Evolutionary conservation across 2,329 filamentous ascomycete genomes (phyloP), one percentile per base, ranked within the genome.

Genomic region (Sporothrix phasma): DNA sequence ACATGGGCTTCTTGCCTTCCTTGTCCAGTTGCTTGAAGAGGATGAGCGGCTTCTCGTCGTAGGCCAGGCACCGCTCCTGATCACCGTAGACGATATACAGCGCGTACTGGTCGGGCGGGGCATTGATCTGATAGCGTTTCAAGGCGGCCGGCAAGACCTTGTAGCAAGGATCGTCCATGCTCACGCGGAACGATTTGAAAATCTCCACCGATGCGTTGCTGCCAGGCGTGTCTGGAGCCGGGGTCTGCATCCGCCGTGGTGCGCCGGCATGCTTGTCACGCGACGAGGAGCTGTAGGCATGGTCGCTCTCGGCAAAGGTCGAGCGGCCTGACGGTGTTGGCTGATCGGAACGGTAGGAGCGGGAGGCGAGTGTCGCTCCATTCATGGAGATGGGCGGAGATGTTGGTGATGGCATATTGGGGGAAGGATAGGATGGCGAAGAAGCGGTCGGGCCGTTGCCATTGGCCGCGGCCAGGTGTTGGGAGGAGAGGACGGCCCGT

Each of bases 41-140:
- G 67, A 97, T 95, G 65, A 99, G 79, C 10, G 94, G 94, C 71
- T 95, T 93, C 77, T 99, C 94, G 65, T 97, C 89, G 69, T 96
- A 80, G 0, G 89, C 91, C 43, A 99, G 77, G 74, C 93, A 97
- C 15, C 94, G 87, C 77, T 99, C 94, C 76, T 97, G 92, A 72
- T 97, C 92, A n/a, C 94, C 94, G 71, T 97, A 96, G 3, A 99
- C 94, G 73, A 99, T 99, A 73, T 97, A 99, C 37, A 99, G 79
- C 0, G 94, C 93, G 73, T 99, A 99, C 72, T 97, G 91, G 70
- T 95, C 90, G 89, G 92, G 97, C 60, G 96, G 93, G 24, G 92
- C 93, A 69, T 95, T 93, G 78, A 99, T 99, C 73, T 97, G 94
- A 77, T 99, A 99, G 74, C 97, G 96, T 74, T 95, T 95, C 19